Evolutionary conservation across 2,329 filamentous ascomycete species (phyloP), one percentile per base, ranked within the genome.

Genomic region (Hypocreales sp.): DNA sequence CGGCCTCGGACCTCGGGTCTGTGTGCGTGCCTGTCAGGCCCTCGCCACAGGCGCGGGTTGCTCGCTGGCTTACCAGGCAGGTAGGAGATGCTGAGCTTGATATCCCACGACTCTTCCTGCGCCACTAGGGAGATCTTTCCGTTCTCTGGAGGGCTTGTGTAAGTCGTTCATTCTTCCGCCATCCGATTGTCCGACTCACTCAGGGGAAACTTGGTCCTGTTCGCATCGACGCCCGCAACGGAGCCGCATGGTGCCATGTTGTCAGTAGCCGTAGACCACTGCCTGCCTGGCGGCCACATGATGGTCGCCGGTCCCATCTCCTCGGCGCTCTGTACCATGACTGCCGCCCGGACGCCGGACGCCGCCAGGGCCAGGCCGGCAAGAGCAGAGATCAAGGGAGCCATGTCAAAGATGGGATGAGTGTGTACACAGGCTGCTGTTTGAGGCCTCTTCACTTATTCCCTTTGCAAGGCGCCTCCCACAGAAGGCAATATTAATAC

Each of bases 201-300:
- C 14, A 75, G 38, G 15, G 70, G 71, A 34, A 72, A 74, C 4
- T 58, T 41, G 1, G 67, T 72, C 29, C 70, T 51, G 34, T 67
- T 67, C 1, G 46, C 47, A n/a, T n/a, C n/a, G 3, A 58, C 50
- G 1, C 53, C 49, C 11, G 55, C 51, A 8, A 50, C 46, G 8
- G 65, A 69, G 28, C 70, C 69, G 39, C 71, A 75, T 0, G 70
- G 70, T 6, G 59, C 53, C 5, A 44, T 63, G 38, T 72, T 72
- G 40, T 74, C 69, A 20, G 58, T 47, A 9, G 55, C 53, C 17
- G 58, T 62, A 26, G 53, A 53, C 67, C 68, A 76, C 22, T 53
- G 49, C 27, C 69, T 55, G 44, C 73, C 67, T 10, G 54, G 41
- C 4, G 69, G 70, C 68, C 69, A 75, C 46, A 73, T 51, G 41